phyloP scores from a whole-genome alignment of 139 green algal genomes.

The Picochlorum sp. region DNA sequence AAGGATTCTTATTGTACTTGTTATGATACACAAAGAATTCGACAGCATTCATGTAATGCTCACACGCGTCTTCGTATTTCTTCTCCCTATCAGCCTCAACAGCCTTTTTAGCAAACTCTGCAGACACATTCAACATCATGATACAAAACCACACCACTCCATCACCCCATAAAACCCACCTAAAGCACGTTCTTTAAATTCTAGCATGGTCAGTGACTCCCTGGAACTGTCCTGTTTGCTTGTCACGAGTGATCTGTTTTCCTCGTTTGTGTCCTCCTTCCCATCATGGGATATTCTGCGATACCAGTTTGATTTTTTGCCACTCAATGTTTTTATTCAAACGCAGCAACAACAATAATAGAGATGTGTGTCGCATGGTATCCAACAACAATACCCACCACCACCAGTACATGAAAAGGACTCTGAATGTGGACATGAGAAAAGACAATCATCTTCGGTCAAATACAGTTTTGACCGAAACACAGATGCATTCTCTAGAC shows the following conservation, averaged over 20 bases:
- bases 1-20: conserved; percentile 88
- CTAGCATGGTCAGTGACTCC: conserved; percentile 65
- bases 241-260: not conserved
- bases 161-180: conserved; percentile 9
- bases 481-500: no score
- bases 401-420: no score
- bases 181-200: conserved; percentile 61
- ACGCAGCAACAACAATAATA: no score
- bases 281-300: not conserved
- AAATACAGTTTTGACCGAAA: no score
- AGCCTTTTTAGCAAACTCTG: conserved; percentile 71
- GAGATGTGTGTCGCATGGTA: no score
- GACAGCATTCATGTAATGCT: conserved; percentile 52
- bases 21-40: conserved; percentile 67
- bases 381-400: no score
- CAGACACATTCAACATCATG: conserved; percentile 7
- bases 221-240: not conserved
- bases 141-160: conserved; percentile 12
- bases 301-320: not conserved
- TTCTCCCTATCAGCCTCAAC: conserved; percentile 64
- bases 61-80: conserved; percentile 53
- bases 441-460: no score
- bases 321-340: no score
- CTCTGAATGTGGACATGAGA: no score
- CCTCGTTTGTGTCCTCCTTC: not conserved